Percentiles rank a stretch among this genome's conserved stretches.
These are phyloP conservation scores for Skeletonema menzelii DNA, from an alignment of 108 stramenopile genomes.

Conservation along the genomic window DNA sequence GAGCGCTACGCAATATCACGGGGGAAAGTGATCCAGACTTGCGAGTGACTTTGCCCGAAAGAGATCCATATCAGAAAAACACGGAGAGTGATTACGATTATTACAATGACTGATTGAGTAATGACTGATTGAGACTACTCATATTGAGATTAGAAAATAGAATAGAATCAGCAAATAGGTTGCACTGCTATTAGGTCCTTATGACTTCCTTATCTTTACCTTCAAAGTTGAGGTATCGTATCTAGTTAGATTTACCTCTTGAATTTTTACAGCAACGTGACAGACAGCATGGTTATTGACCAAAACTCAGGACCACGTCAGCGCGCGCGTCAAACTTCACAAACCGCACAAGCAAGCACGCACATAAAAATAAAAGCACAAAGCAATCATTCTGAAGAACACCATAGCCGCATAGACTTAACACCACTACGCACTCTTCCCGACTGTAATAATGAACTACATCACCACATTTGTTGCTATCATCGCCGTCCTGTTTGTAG, in stretches of 20 bases:
- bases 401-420: not conserved
- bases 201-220: too few species aligned
- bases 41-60: conserved; percentile 38
- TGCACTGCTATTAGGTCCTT: too few species aligned
- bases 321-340: too few species aligned
- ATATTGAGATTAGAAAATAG: too few species aligned
- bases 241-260: too few species aligned
- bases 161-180: too few species aligned
- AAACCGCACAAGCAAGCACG: too few species aligned
- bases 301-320: not conserved
- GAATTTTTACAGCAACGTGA: too few species aligned
- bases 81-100: conserved; percentile 28
- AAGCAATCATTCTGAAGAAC: not conserved
- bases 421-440: not conserved
- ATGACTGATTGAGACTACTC: too few species aligned
- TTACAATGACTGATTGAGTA: conserved; percentile 30
- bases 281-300: not conserved
- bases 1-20: conserved; percentile 26
- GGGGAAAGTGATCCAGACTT: conserved; percentile 40
- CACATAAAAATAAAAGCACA: not conserved
- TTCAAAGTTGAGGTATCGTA: too few species aligned
- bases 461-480: conserved; percentile 1
- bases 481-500: not conserved
- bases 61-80: conserved; percentile 27
- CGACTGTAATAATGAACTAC: not conserved